Evolutionary conservation across 306 rosid genomes (phyloP), one percentile per base, ranked within the genome.

Genomic region (Castanea mollissima): DNA sequence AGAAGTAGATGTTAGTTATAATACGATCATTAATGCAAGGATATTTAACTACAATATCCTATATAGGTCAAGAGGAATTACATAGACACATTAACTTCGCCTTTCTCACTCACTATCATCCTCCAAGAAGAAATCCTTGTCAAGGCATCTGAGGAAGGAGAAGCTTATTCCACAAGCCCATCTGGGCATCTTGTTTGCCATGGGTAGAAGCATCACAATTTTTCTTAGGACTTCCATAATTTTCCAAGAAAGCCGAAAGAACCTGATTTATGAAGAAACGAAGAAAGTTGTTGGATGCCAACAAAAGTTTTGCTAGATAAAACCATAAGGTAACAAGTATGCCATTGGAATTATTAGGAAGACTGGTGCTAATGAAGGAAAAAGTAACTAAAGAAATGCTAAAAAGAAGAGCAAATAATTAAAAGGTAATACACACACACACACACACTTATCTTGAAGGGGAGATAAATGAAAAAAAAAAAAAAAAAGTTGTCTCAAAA

Each of bases 231-330:
- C 83, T 83, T 49, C 92, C 94, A 80, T 76, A 84, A 74, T 88
- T 91, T 82, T 85, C 91, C 88, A 91, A 83, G 80, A 88, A 90
- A 71, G 85, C 95, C 57, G 90, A 83, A 23, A 84, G 84, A 76
- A 92, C 86, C n/a, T 88, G 86, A 79, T 71, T 75, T 73, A 44
- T 70, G 71, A 83, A 67, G 73, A 76, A 82, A 84, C 25, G 72
- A 14, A 75, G 19, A 74, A 79, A 55, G 72, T 63, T 56, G 85
- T 83, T 59, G 72, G 77, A 76, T 57, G 81, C 75, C 69, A 69
- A 67, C 59, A 29, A 35, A 1, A 70, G 16, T 44, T 72, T 23
- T 72, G 75, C 10, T 7, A 67, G 69, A 71, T 10, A 51, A 49
- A 35, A 76, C 71, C 27, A 64, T 21, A 55, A 55, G 75, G 74